Evolutionary conservation across 2,329 filamentous ascomycete species (phyloP).

Genomic region (Xylariaceae sp.): DNA sequence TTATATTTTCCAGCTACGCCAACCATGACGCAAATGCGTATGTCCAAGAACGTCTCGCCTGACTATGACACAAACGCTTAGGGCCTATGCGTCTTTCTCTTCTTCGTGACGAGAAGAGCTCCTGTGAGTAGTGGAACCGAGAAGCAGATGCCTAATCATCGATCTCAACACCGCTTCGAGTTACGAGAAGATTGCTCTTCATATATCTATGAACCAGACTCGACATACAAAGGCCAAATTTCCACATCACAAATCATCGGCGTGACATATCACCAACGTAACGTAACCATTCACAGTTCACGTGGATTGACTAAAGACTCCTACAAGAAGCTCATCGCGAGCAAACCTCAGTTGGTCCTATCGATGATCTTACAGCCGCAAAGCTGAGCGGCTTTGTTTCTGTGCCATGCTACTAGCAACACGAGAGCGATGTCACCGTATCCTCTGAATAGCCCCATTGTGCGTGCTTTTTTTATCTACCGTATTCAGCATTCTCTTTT

Average conservation of each 20-base stretch:
- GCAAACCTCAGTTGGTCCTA: constrained; percentile 13
- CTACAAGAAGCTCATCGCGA: constrained; percentile 7
- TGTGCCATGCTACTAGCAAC: constrained; percentile 15
- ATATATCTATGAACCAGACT: constrained; percentile 3
- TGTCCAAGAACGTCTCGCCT: not conserved
- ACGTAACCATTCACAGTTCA: constrained; percentile 6
- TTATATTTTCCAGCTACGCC: constrained; percentile 60
- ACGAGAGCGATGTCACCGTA: constrained; percentile 19
- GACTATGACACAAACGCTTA: constrained; percentile 2
- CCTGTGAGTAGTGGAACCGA: not conserved
- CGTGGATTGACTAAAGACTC: constrained; percentile 12
- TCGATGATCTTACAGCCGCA: constrained; percentile 6
- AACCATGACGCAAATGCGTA: constrained; percentile 42
- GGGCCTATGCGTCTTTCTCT: not conserved
- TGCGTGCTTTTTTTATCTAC: constrained; percentile 10
- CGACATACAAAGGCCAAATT: constrained; percentile 1
- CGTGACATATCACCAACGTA: too few relatives aligned
- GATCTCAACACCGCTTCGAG: not conserved
- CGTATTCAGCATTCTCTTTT: constrained; percentile 5
- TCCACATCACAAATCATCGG: constrained; percentile 4
- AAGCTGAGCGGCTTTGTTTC: constrained; percentile 11
- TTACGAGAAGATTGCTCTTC: constrained; percentile 4
- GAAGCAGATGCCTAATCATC: constrained; percentile 1
- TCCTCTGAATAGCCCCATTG: constrained; percentile 16
- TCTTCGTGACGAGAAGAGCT: not conserved